phyloP scores from a whole-genome alignment of 1,284 basidiomycete genomes.

The Hemileia vastatrix region DNA sequence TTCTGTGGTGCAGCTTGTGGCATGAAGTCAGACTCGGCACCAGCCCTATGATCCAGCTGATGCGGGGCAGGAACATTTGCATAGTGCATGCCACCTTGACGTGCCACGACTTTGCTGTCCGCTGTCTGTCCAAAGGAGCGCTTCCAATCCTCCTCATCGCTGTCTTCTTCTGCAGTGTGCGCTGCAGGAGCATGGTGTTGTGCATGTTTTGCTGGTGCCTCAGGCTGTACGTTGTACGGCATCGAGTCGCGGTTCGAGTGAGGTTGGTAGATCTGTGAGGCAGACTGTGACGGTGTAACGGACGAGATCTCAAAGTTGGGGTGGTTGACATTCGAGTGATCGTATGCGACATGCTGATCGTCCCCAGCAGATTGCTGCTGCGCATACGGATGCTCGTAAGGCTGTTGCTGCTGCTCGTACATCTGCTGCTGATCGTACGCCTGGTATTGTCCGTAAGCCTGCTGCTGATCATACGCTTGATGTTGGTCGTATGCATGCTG shows the following conservation, averaged over 20 bases:
- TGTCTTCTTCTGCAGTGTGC: too few relatives aligned
- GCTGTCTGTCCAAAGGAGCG: too few relatives aligned
- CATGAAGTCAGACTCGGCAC: conserved; percentile 28
- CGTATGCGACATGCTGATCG: neutral
- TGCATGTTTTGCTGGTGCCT: too few relatives aligned
- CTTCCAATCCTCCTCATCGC: too few relatives aligned
- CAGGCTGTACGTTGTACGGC: too few relatives aligned
- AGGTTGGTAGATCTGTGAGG: conserved; percentile 33
- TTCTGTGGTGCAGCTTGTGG: conserved; percentile 14
- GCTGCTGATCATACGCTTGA: conserved; percentile 27
- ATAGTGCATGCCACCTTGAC: too few relatives aligned
- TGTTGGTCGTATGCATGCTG: conserved; percentile 24
- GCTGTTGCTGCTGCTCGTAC: too few relatives aligned
- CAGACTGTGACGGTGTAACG: conserved; percentile 38
- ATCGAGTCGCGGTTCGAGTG: too few relatives aligned
- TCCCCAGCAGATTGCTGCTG: neutral
- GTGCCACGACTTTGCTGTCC: too few relatives aligned
- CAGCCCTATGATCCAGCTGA: conserved; percentile 27
- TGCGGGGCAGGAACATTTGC: conserved; percentile 29
- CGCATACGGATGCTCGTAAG: neutral
- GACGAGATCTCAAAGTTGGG: conserved; percentile 32
- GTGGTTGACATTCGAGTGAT: neutral
- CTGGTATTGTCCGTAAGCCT: too few relatives aligned
- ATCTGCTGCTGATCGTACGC: too few relatives aligned
- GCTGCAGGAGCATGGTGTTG: too few relatives aligned